These are phyloP conservation scores for Fraxinus xanthoxyloides DNA, from an alignment of 305 asterid species.

Conservation along the genomic window DNA sequence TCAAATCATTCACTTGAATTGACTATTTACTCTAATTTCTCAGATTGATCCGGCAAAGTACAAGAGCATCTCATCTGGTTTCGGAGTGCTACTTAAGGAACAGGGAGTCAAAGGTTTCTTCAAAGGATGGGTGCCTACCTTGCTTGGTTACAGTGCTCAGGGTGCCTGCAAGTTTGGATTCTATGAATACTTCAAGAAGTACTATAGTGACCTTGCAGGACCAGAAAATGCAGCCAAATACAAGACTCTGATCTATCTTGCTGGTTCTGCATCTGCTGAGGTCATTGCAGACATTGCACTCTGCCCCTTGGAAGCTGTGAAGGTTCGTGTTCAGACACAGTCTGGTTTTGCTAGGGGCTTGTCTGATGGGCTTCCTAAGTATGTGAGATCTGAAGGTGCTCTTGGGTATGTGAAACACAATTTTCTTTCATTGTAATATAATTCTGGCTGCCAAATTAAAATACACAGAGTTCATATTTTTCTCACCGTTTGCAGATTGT, in stretches of 20 bases:
- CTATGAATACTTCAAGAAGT: constrained; percentile 86
- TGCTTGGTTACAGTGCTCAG: constrained; percentile 90
- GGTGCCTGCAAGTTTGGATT: constrained; percentile 96
- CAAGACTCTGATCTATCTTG: constrained; percentile 79
- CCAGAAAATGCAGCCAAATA: constrained; percentile 77
- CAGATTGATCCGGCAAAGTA: constrained; percentile 73
- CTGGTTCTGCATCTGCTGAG: constrained; percentile 95
- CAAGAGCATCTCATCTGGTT: constrained; percentile 85
- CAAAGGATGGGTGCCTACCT: constrained; percentile 89
- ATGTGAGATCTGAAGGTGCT: constrained; percentile 75
- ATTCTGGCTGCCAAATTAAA: background rate
- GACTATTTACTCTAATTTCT: constrained; percentile 4
- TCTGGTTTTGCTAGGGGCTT: constrained; percentile 88
- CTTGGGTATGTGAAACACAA: constrained; percentile 58
- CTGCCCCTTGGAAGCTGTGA: constrained; percentile 88
- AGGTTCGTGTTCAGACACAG: constrained; percentile 91
- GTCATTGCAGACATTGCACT: constrained; percentile 80
- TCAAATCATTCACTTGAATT: constrained; percentile 1
- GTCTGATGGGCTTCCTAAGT: constrained; percentile 84
- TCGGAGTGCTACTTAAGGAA: constrained; percentile 70
- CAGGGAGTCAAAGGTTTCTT: constrained; percentile 78
- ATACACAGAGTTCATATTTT: background rate
- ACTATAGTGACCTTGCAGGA: constrained; percentile 81
- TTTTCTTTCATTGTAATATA: background rate
- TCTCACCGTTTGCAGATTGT: constrained; percentile 50